Evolutionary conservation across 116 monocot genomes (phyloP).

Genomic region (Dioscorea cayenensis): DNA sequence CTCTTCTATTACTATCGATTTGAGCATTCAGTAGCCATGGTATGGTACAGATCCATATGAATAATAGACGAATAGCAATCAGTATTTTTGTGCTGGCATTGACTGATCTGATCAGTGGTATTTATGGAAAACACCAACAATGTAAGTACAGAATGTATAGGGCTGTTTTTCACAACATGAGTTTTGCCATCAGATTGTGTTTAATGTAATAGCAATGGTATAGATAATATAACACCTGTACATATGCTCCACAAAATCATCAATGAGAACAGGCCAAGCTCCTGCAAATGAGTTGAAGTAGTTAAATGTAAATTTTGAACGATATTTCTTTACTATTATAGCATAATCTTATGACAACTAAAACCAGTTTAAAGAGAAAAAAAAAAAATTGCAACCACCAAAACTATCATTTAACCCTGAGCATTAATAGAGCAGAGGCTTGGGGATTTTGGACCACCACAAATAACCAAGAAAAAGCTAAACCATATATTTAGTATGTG

Average conservation of each 20-base stretch:
- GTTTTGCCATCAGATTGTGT: background rate
- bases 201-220: background rate
- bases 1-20: too few relatives aligned
- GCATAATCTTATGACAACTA: too few relatives aligned
- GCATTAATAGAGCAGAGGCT: background rate
- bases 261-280: slow-evolving; percentile 89
- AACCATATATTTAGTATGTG: background rate
- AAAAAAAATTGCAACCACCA: background rate
- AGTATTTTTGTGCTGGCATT: too few relatives aligned
- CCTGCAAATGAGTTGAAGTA: slow-evolving; percentile 27
- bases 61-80: too few relatives aligned
- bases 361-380: background rate
- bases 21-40: too few relatives aligned
- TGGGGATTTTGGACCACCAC: background rate
- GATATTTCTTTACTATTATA: too few relatives aligned
- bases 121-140: too few relatives aligned
- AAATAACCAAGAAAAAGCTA: background rate
- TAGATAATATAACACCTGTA: slow-evolving; percentile 37
- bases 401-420: background rate
- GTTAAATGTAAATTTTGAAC: background rate
- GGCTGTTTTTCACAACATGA: background rate
- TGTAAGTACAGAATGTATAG: background rate
- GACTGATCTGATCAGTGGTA: too few relatives aligned
- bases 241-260: slow-evolving; percentile 90
- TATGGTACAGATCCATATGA: too few relatives aligned